These are phyloP conservation scores for Wickerhamomyces sp. DNA, from an alignment of 1,139 yeast species.

Conservation along the genomic window DNA sequence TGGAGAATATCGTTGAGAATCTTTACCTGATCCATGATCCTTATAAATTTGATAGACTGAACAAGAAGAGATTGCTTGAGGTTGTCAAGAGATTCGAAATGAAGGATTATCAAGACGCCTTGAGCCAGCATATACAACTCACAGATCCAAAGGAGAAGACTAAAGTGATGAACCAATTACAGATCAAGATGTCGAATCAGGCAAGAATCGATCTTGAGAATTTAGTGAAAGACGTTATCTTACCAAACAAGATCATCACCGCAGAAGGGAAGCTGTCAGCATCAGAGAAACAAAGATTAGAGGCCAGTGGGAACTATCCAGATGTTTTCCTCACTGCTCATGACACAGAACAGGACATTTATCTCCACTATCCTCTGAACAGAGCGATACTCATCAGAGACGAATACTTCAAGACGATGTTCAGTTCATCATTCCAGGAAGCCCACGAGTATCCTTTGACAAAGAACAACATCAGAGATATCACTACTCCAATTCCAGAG, in stretches of 20 bases:
- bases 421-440: constrained; percentile 44
- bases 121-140: constrained; percentile 23
- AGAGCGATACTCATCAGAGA: constrained; percentile 55
- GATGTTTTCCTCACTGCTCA: constrained; percentile 16
- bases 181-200: constrained; percentile 38
- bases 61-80: constrained; percentile 27
- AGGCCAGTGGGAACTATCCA: constrained; percentile 29
- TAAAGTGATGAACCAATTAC: constrained; percentile 39
- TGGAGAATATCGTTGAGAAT: constrained; percentile 42
- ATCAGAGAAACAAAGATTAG: constrained; percentile 8
- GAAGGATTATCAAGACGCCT: constrained; percentile 31
- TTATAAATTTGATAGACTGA: constrained; percentile 28
- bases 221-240: constrained; percentile 36
- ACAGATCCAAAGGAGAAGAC: constrained; percentile 31
- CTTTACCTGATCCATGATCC: constrained; percentile 44
- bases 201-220: constrained; percentile 41
- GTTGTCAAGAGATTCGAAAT: constrained; percentile 35
- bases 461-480: constrained; percentile 10
- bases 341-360: constrained; percentile 27
- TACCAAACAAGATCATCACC: constrained; percentile 24
- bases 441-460: constrained; percentile 22
- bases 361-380: constrained; percentile 53
- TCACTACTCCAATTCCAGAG: constrained; percentile 26
- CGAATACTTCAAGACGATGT: constrained; percentile 63
- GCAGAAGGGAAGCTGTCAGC: constrained; percentile 2